Evolutionary conservation across 495 filamentous ascomycete genomes (phyloP).

Genomic region (Bombardia bombarda): DNA sequence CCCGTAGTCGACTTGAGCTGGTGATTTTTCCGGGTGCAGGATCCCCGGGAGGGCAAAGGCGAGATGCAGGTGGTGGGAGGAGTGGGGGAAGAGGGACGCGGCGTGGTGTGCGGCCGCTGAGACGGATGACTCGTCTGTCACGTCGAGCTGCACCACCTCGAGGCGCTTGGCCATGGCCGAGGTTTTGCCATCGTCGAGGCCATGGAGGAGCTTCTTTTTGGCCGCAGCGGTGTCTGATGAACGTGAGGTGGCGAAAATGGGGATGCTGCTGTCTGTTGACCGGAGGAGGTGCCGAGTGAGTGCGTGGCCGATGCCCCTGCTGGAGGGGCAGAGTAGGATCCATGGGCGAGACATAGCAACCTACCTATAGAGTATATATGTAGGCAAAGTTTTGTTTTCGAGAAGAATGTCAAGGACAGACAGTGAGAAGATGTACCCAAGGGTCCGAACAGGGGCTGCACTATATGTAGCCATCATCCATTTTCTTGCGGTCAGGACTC

Average conservation of each 20-base stretch:
- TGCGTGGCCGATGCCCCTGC: slow-evolving; percentile 66
- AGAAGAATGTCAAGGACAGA: too few relatives aligned
- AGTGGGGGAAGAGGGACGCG: slow-evolving; percentile 37
- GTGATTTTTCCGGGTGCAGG: slow-evolving; percentile 67
- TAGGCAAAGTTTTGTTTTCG: neutral
- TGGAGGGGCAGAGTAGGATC: slow-evolving; percentile 54
- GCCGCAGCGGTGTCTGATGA: slow-evolving; percentile 25
- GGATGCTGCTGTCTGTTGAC: slow-evolving; percentile 42
- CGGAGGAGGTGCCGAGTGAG: slow-evolving; percentile 59
- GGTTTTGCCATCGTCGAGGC: neutral
- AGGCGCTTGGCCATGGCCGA: slow-evolving; percentile 10
- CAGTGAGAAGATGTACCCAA: too few relatives aligned
- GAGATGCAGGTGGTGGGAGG: slow-evolving; percentile 52
- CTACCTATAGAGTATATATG: neutral
- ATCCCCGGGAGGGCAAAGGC: slow-evolving; percentile 65
- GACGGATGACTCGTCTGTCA: slow-evolving; percentile 43
- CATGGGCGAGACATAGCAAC: slow-evolving; percentile 32
- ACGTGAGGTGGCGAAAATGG: slow-evolving; percentile 66
- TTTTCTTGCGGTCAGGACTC: neutral
- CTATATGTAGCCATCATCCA: neutral
- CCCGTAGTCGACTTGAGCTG: slow-evolving; percentile 48
- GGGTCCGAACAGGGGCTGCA: too few relatives aligned
- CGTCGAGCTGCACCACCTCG: slow-evolving; percentile 20
- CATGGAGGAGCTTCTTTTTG: neutral
- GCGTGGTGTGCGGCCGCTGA: slow-evolving; percentile 31